Conservation (phyloP, 805 yeast genomes). For the Yarrowia sp. region DNA sequence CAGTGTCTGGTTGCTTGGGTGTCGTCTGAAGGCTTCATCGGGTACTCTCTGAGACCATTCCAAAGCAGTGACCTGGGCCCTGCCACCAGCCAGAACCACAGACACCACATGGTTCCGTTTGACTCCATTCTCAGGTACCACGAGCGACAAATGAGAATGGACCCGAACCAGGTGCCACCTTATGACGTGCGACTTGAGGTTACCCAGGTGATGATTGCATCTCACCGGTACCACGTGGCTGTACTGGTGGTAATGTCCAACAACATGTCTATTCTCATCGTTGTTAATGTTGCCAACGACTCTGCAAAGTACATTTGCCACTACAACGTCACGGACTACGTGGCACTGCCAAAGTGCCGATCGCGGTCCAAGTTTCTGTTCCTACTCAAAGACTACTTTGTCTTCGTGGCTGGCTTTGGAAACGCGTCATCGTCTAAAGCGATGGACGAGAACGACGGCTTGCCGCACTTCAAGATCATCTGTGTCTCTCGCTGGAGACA, state of each 20-base stretch:
- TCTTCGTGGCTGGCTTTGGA: conserved; percentile 24
- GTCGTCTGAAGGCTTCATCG: conserved; percentile 31
- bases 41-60: conserved; percentile 7
- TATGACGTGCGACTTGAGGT: not conserved
- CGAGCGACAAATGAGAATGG: not conserved
- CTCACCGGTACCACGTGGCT: conserved; percentile 14
- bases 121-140: conserved; percentile 8
- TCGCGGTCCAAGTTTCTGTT: conserved; percentile 20
- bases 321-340: conserved; percentile 12
- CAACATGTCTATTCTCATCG: conserved; percentile 7
- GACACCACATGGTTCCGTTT: not conserved
- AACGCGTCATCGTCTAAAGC: conserved; percentile 7
- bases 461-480: conserved; percentile 29
- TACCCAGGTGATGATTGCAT: conserved; percentile 17
- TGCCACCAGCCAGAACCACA: conserved; percentile 2
- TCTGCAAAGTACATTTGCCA: conserved; percentile 17
- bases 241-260: conserved; percentile 6
- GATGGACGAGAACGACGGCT: conserved; percentile 3
- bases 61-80: not conserved
- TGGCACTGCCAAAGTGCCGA: conserved; percentile 5
- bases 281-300: conserved; percentile 6
- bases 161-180: conserved; percentile 1
- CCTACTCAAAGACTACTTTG: conserved; percentile 17
- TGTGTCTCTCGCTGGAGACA: conserved; percentile 12
- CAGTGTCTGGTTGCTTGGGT: conserved; percentile 39